phyloP scores from a whole-genome alignment of 495 filamentous ascomycete species.

The Penicillium paxilli region DNA sequence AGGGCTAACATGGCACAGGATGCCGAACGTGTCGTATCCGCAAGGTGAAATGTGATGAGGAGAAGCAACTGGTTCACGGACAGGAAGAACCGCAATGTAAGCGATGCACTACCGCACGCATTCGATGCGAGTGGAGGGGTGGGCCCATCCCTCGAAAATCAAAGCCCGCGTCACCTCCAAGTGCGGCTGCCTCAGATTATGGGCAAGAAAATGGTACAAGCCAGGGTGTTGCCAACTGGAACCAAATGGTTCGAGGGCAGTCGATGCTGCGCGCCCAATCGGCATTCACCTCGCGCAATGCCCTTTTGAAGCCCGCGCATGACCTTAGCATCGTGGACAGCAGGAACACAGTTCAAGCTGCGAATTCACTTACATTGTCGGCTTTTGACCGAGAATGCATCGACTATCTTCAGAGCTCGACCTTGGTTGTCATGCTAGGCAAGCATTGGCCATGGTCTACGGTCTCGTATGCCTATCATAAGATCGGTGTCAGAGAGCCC shows the following conservation, averaged over 20 bases:
- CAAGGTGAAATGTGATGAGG: constrained; percentile 39
- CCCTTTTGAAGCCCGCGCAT: constrained; percentile 7
- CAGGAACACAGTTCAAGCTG: constrained; percentile 17
- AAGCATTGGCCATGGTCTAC: constrained; percentile 40
- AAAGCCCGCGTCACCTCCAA: not conserved
- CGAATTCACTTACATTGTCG: constrained; percentile 30
- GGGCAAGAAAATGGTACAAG: constrained; percentile 2
- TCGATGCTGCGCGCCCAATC: not conserved
- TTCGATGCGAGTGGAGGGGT: constrained; percentile 34
- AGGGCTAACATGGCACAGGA: constrained; percentile 9
- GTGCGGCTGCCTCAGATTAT: not conserved
- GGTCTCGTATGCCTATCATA: constrained; percentile 33
- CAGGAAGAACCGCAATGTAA: constrained; percentile 33
- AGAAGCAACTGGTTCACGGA: constrained; percentile 22
- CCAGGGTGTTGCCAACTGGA: not conserved
- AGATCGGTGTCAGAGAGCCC: constrained; percentile 30
- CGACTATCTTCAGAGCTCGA: constrained; percentile 29
- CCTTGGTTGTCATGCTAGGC: constrained; percentile 30
- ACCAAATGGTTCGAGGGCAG: not conserved
- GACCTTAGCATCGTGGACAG: not conserved
- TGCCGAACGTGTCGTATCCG: constrained; percentile 38
- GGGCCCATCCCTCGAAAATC: constrained; percentile 27
- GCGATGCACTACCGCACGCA: constrained; percentile 25
- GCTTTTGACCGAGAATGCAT: constrained; percentile 30
- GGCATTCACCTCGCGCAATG: not conserved